Evolutionary conservation across 495 filamentous ascomycete genomes (phyloP).

Genomic region (Pyrenula aspistea): DNA sequence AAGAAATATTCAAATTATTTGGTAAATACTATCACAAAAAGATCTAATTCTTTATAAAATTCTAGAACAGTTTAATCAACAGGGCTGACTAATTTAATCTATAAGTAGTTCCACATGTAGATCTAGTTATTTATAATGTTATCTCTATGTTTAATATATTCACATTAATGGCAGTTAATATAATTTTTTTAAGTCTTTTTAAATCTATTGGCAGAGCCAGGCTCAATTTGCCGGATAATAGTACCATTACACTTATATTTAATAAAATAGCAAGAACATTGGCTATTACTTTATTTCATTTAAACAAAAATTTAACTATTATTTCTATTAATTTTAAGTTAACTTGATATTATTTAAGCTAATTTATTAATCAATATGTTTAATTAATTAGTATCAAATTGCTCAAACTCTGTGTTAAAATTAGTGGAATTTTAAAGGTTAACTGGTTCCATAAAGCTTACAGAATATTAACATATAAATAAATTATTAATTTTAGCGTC

Average conservation of each 20-base stretch:
- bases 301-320: neutral
- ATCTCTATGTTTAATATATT: neutral
- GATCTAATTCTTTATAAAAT: neutral
- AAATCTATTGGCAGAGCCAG: neutral
- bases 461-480: neutral
- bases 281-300: neutral
- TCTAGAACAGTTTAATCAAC: neutral
- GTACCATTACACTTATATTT: conserved; percentile 1
- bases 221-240: neutral
- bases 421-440: conserved; percentile 1
- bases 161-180: neutral
- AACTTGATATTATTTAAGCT: neutral
- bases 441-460: neutral
- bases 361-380: neutral
- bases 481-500: neutral
- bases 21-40: neutral
- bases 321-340: neutral
- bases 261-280: neutral
- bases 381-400: neutral
- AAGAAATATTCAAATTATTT: neutral
- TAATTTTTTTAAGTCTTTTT: neutral
- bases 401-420: neutral
- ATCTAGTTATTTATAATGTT: neutral
- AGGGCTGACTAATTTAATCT: neutral
- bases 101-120: neutral